phyloP scores from a whole-genome alignment of 2,329 filamentous ascomycete species.

The Phaeosphaeria sp. region DNA sequence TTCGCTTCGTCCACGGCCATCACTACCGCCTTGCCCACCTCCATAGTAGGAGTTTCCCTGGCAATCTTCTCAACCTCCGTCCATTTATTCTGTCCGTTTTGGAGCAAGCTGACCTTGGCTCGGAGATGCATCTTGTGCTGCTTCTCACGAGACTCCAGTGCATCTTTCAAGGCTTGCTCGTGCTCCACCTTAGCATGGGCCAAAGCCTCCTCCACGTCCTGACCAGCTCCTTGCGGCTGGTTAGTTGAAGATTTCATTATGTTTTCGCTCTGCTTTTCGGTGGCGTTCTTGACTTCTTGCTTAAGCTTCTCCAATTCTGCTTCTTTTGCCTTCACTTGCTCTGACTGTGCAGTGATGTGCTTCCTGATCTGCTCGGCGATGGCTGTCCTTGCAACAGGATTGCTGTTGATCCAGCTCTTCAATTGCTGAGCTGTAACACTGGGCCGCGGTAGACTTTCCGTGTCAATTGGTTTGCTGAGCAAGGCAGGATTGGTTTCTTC shows the following conservation, averaged over 20 bases:
- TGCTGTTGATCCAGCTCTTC: slow-evolving; percentile 13
- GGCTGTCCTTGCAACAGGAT: slow-evolving; percentile 9
- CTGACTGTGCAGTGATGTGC: slow-evolving; percentile 1
- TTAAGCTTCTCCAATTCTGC: slow-evolving; percentile 1
- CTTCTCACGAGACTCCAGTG: slow-evolving; percentile 54
- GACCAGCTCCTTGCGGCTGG: slow-evolving; percentile 12
- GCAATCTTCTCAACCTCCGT: slow-evolving; percentile 81
- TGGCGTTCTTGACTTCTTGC: slow-evolving; percentile 3
- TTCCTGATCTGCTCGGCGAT: slow-evolving; percentile 15
- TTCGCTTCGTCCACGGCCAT: slow-evolving; percentile 81
- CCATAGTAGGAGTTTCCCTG: slow-evolving; percentile 80
- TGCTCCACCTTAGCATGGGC: slow-evolving; percentile 41
- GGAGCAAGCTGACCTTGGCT: slow-evolving; percentile 70
- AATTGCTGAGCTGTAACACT: slow-evolving; percentile 15
- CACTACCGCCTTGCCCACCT: slow-evolving; percentile 87
- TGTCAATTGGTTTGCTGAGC: slow-evolving; percentile 22
- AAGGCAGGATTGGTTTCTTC: slow-evolving; percentile 7
- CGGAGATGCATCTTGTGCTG: slow-evolving; percentile 55
- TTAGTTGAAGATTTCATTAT: slow-evolving; percentile 16
- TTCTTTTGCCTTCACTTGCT: slow-evolving; percentile 8
- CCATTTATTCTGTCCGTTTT: slow-evolving; percentile 72
- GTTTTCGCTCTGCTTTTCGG: slow-evolving; percentile 14
- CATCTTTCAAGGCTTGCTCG: slow-evolving; percentile 46
- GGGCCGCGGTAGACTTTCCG: slow-evolving; percentile 24
- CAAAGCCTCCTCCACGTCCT: slow-evolving; percentile 24